These are phyloP conservation scores for Lepidium africanum DNA, from an alignment of 345 rosid species.

Conservation along the genomic window DNA sequence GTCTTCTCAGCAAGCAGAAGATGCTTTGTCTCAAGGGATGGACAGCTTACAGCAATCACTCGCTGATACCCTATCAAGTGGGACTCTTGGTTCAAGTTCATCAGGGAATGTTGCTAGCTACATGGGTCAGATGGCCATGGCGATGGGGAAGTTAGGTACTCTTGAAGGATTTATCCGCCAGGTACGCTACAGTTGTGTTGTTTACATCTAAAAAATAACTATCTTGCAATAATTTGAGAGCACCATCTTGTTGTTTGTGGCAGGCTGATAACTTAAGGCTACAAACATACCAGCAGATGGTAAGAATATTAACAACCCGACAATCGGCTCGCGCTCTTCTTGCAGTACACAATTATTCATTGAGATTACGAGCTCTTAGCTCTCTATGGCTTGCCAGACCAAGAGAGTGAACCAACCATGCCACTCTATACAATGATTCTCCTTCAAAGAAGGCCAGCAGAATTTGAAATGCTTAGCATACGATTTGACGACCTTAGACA, in stretches of 20 bases:
- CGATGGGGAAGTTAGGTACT: slow-evolving; percentile 94
- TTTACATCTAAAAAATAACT: neutral
- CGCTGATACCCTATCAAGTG: slow-evolving; percentile 73
- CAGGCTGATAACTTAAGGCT: slow-evolving; percentile 96
- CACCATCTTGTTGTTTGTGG: neutral
- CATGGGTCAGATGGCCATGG: slow-evolving; percentile 99
- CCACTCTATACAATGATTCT: neutral
- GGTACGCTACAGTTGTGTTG: slow-evolving; percentile 31
- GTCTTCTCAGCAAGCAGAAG: slow-evolving; percentile 87
- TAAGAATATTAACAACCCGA: slow-evolving; percentile 69
- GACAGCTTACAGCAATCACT: slow-evolving; percentile 88
- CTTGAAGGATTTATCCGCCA: slow-evolving; percentile 77
- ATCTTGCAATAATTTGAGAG: neutral
- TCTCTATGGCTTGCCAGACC: slow-evolving; percentile 98
- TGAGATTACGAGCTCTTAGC: slow-evolving; percentile 88
- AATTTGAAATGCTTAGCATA: slow-evolving; percentile 10
- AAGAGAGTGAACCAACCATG: slow-evolving; percentile 47
- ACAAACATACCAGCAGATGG: slow-evolving; percentile 86
- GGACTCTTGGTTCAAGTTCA: slow-evolving; percentile 61
- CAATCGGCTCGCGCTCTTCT: slow-evolving; percentile 94
- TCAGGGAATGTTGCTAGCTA: slow-evolving; percentile 81
- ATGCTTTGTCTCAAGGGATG: slow-evolving; percentile 90
- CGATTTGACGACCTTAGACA: slow-evolving; percentile 9
- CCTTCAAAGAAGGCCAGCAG: slow-evolving; percentile 17
- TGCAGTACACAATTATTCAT: slow-evolving; percentile 78